Evolutionary conservation across 495 filamentous ascomycete genomes (phyloP), one percentile per base, ranked within the genome.

Genomic region (Venustampulla echinocandica): DNA sequence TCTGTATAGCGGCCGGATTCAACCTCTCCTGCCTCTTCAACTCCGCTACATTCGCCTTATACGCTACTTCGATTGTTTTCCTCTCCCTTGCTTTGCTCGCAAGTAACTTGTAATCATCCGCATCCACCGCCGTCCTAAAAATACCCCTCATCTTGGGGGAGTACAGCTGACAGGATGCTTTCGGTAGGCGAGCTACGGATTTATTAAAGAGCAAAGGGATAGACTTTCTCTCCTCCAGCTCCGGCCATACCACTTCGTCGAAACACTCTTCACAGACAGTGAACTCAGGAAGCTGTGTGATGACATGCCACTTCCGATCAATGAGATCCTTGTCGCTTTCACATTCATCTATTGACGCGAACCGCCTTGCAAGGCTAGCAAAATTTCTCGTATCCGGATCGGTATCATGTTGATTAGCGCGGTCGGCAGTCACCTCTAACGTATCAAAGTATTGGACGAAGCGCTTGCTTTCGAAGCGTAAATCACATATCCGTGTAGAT

Each of bases 181-280:
- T 58, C 0, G 48, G 47, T 2, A 53, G 24, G 0, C 43, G 15
- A 17, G 47, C 32, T 1, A 35, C 7, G 1, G 25, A 25, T 20
- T 56, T 41, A n/a, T 42, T 44, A 28, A 61, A 58, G 37, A 61
- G 49, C 23, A 37, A 14, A 2, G 58, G 42, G 15, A 61, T 51
- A 2, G 58, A 37, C 27, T 56, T 55, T 5, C 40, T 14, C 1
- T 54, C 47, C 6, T 53, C 43, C 1, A 57, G 28, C 25, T 52
- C 55, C 11, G 58, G 58, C 45, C 37, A 44, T 2, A 61, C 49
- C 9, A 58, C 46, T 27, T 61, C 55, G 14, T 56, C 50, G 36
- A 45, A 61, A 37, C 58, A 86, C 58, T 82, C 78, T 51, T 80
- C 74, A 63, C 82, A 86, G 38, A 82, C 73, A 4, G 78, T 81